phyloP scores from a whole-genome alignment of 2,329 filamentous ascomycete species.

The Parastagonospora nodorum region DNA sequence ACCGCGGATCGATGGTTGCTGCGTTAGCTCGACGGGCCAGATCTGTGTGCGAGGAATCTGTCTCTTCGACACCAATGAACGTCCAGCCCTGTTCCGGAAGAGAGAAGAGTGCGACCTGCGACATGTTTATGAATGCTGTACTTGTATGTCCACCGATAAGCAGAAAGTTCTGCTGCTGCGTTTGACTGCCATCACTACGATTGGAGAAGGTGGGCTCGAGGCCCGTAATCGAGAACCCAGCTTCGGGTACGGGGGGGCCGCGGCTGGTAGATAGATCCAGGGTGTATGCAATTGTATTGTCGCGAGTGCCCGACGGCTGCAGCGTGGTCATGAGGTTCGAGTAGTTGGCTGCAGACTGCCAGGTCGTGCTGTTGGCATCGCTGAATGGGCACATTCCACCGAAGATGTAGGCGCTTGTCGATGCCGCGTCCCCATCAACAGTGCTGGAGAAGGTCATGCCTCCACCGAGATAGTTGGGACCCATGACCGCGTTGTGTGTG shows the following conservation, averaged over 20 bases:
- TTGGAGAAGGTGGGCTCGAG: conserved; percentile 73
- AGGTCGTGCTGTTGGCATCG: conserved; percentile 51
- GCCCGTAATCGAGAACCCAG: conserved; percentile 82
- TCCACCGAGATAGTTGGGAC: conserved; percentile 62
- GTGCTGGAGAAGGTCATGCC: conserved; percentile 72
- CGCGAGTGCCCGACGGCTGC: conserved; percentile 49
- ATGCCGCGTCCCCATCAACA: conserved; percentile 58
- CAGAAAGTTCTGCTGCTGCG: conserved; percentile 78
- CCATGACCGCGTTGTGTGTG: conserved; percentile 44
- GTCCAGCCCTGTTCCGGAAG: conserved; percentile 86
- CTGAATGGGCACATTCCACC: conserved; percentile 82
- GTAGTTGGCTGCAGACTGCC: conserved; percentile 75
- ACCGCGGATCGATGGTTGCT: conserved; percentile 72
- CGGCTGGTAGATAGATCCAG: conserved; percentile 56
- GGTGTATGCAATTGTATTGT: conserved; percentile 52
- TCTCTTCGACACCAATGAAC: conserved; percentile 70
- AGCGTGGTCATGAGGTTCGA: conserved; percentile 78
- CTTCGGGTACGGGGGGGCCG: conserved; percentile 76
- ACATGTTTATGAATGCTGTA: conserved; percentile 90
- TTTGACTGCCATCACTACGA: conserved; percentile 63
- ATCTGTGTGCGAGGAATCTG: conserved; percentile 57
- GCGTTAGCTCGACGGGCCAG: conserved; percentile 58
- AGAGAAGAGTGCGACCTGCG: conserved; percentile 83
- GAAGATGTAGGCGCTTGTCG: conserved; percentile 72
- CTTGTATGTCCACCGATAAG: conserved; percentile 85